Evolutionary conservation across 2,329 filamentous ascomycete species (phyloP).

Genomic region (Paracorniculantispora psalliotae): DNA sequence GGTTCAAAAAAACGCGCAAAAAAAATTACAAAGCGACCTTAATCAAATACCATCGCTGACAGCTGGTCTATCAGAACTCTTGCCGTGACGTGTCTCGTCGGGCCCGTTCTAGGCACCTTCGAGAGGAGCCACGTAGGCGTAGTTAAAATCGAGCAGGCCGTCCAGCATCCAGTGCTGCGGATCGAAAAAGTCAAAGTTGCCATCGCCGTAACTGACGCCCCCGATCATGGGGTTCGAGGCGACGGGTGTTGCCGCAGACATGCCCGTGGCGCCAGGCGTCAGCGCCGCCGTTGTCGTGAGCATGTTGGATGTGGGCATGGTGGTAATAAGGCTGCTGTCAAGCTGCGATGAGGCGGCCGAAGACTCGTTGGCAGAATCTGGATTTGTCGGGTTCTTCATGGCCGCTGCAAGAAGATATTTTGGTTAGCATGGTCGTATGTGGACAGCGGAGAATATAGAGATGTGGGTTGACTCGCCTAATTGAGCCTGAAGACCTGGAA

Average conservation of each 20-base stretch:
- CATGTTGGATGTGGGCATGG: slow-evolving; percentile 40
- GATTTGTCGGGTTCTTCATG: slow-evolving; percentile 81
- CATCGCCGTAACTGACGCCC: slow-evolving; percentile 56
- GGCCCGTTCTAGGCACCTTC: slow-evolving; percentile 42
- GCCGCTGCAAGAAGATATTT: slow-evolving; percentile 35
- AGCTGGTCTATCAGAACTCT: background rate
- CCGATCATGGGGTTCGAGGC: slow-evolving; percentile 44
- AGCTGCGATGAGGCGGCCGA: slow-evolving; percentile 63
- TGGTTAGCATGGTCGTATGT: slow-evolving; percentile 5
- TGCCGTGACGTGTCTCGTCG: background rate
- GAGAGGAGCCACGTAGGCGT: slow-evolving; percentile 52
- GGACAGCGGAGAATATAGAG: slow-evolving; percentile 3
- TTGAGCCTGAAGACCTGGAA: slow-evolving; percentile 16
- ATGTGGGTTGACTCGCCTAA: slow-evolving; percentile 22
- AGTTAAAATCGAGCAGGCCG: slow-evolving; percentile 75
- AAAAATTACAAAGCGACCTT: background rate
- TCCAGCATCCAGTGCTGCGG: slow-evolving; percentile 92
- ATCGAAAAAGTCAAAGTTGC: slow-evolving; percentile 84
- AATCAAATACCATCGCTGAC: background rate
- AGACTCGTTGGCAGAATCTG: slow-evolving; percentile 71
- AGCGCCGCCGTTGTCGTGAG: slow-evolving; percentile 47
- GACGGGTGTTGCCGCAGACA: slow-evolving; percentile 32
- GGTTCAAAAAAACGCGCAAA: background rate
- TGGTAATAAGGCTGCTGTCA: slow-evolving; percentile 51
- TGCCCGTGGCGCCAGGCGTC: slow-evolving; percentile 45